phyloP scores from a whole-genome alignment of 192 early-diverging fungal genomes.

The Umbelopsis vinacea region DNA sequence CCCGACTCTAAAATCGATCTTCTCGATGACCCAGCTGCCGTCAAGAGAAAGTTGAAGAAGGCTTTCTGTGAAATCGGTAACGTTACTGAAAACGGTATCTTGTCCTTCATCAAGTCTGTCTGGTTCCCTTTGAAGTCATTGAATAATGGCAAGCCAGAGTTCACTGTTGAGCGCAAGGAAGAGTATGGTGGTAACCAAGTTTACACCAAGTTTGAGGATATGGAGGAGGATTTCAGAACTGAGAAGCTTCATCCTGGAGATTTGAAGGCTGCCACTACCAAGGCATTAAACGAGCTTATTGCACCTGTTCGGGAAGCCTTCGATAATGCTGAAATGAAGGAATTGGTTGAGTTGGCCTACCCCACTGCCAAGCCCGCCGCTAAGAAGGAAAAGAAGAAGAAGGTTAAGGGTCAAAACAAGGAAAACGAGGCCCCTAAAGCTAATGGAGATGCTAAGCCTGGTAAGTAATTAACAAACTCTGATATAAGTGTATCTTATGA shows the following conservation, averaged over 20 bases:
- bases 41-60: conserved; percentile 87
- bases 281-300: conserved; percentile 84
- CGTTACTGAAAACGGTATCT: conserved; percentile 87
- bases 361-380: conserved; percentile 61
- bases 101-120: conserved; percentile 89
- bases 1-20: conserved; percentile 98
- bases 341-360: conserved; percentile 85
- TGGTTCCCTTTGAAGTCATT: conserved; percentile 88
- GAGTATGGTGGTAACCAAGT: conserved; percentile 89
- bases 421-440: conserved; percentile 23
- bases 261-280: conserved; percentile 85
- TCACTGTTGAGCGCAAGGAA: conserved; percentile 78
- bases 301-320: conserved; percentile 87
- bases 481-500: too few species aligned
- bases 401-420: conserved; percentile 57
- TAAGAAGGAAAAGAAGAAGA: conserved; percentile 58
- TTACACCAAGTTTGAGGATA: conserved; percentile 69
- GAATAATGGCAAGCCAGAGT: conserved; percentile 56
- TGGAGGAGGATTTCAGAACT: conserved; percentile 87
- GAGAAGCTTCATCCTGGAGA: conserved; percentile 94
- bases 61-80: conserved; percentile 98
- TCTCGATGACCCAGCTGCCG: conserved; percentile 80
- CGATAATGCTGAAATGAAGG: conserved; percentile 66
- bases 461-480: background rate
- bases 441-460: background rate